These are phyloP conservation scores for Lodderomyces oxycetoniae DNA, from an alignment of 1,139 yeast species.

Conservation along the genomic window DNA sequence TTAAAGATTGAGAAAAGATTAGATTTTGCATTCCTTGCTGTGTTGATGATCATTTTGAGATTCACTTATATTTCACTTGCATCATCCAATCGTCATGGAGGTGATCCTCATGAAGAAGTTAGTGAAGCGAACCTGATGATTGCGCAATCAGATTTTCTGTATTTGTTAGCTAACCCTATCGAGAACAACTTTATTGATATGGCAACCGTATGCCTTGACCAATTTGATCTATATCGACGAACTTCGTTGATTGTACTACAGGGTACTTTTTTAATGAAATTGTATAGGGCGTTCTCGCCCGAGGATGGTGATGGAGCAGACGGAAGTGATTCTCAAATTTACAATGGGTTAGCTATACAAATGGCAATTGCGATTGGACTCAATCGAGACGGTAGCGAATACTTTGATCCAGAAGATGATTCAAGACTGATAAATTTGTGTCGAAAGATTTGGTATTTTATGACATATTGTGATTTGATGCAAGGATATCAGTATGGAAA, in stretches of 20 bases:
- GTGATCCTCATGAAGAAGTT: constrained; percentile 21
- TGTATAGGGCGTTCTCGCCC: constrained; percentile 41
- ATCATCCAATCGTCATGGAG: constrained; percentile 22
- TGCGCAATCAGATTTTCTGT: constrained; percentile 27
- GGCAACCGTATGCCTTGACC: constrained; percentile 52
- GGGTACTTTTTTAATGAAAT: constrained; percentile 35
- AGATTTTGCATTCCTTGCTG: constrained; percentile 33
- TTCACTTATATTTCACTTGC: constrained; percentile 30
- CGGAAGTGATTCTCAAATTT: constrained; percentile 40
- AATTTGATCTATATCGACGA: constrained; percentile 44
- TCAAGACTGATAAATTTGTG: constrained; percentile 32
- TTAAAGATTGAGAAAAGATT: constrained; percentile 25
- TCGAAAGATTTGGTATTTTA: constrained; percentile 53
- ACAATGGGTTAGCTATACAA: constrained; percentile 36
- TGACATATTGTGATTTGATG: constrained; percentile 27
- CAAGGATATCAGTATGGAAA: constrained; percentile 30
- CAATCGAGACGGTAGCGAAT: constrained; percentile 30
- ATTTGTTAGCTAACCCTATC: constrained; percentile 45
- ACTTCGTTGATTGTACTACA: constrained; percentile 49
- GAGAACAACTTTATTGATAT: constrained; percentile 40
- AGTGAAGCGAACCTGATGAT: constrained; percentile 14
- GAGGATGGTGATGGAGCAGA: constrained; percentile 50
- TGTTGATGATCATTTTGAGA: constrained; percentile 26
- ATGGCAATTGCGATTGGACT: constrained; percentile 45
- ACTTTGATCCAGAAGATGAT: constrained; percentile 19